Base-by-base conservation (phyloP, 2,329 filamentous ascomycete genomes). In the Huntiella moniliformis region DNA sequence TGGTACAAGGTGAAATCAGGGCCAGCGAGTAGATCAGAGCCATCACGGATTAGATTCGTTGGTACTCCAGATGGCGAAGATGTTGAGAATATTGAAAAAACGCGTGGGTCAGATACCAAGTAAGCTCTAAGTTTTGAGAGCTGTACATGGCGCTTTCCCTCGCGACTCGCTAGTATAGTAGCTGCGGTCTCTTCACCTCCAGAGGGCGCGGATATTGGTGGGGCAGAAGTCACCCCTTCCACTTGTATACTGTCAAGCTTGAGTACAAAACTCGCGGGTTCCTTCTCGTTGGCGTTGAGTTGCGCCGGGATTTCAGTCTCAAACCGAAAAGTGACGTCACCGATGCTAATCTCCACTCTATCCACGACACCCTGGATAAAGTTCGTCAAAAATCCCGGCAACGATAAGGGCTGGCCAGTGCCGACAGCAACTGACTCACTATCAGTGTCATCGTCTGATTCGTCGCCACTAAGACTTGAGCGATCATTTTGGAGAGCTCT, bases 281-380 rank as follows among this genome's bases (percentile, higher is more conserved):
- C 72, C 17, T 12, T 35, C 12, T 37, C 16, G 8, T 38, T 46
- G 16, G 13, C 17, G n/a, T 31, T 42, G 63, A 55, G 49, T 79
- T 68, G 31, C 67, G 57, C 2, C 12, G 70, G 68, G 6, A 75
- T 61, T 42, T 74, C 66, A 36, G 77, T 62, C 52, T 83, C 77
- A 13, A 86, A 61, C 53, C 77, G 73, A 51, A 86, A 68, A 8
- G 68, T 70, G 47, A 88, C 70, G 18, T 74, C 69, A 43, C 69
- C 71, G 48, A 88, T 74, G 42, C 65, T 67, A 18, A 88, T 62
- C 56, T 82, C 73, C 46, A 79, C 67, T 39, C 82, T 71, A 59
- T 91, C 81, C 18, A 80, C 63, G 42, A 87, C 74, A 28, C 81
- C 80, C 52, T 85, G 77, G 4, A 88, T 60, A 52, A 85, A 83